Evolutionary conservation across 805 yeast genomes (phyloP), one percentile per base, ranked within the genome.

Genomic region (Jamesozyma lodderae): DNA sequence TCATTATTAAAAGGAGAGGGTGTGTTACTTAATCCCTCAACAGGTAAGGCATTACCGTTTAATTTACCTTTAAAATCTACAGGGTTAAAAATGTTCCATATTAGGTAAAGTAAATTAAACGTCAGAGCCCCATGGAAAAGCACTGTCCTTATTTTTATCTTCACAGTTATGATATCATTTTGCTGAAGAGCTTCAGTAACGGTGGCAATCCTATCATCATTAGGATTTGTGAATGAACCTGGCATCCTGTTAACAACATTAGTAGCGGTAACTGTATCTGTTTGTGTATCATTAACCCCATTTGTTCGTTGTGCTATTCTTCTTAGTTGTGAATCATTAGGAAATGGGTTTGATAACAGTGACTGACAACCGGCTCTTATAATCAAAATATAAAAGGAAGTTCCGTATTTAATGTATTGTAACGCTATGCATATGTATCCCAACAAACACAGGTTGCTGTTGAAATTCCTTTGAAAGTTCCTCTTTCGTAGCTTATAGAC

Each of bases 281-380:
- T 14, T 10, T 16, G 27, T 4, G 18, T 19, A n/a, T 6, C 25
- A 14, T 13, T 21, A 18, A n/a, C 3, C 7, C 34, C 3, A 13
- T 33, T 23, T 18, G 33, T 24, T 22, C 41, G 35, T n/a, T 30
- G 25, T 4, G 48, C 45, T 3, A 55, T 40, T 16, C 54, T 41
- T 19, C 47, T 49, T 15, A 59, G 33, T 17, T 49, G 55, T 4
- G 33, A n/a, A 16, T 56, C 53, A n/a, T 54, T 37, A 0, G 70
- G 68, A 37, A 70, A 72, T 1, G 75, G 72, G 18, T 62, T 57
- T 1, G 65, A 42, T 21, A 69, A 37, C 14, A 68, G 47, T 6
- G 65, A 53, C 33, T 70, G 74, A 1, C 64, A 53, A 4, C 57
- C 42, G 9, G 60, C 42, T 45, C 75, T 51, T 9, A 63, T 18